These are phyloP conservation scores for Limonomyces culmigenus DNA, from an alignment of 1,284 basidiomycete species.

Conservation along the genomic window DNA sequence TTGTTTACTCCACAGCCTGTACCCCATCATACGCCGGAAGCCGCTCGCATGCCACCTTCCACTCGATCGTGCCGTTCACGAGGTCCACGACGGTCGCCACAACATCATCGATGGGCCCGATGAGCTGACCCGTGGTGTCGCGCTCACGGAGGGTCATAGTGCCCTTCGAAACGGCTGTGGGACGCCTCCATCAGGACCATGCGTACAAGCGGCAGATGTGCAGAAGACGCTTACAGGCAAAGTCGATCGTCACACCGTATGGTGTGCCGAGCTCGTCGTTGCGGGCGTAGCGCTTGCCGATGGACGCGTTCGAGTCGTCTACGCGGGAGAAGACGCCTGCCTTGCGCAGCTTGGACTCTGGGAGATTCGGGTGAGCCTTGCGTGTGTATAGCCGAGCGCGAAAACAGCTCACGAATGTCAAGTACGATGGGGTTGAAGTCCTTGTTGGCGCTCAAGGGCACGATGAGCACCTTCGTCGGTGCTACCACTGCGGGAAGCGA, in stretches of 20 bases:
- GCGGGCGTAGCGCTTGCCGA: conserved; percentile 92
- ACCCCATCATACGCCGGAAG: conserved; percentile 80
- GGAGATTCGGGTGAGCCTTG: neutral
- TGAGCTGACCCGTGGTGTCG: conserved; percentile 86
- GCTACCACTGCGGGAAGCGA: conserved; percentile 85
- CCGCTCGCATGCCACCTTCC: conserved; percentile 60
- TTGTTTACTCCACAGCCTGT: conserved; percentile 60
- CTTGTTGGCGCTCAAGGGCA: conserved; percentile 82
- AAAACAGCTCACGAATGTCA: conserved; percentile 88
- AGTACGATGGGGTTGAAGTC: conserved; percentile 75
- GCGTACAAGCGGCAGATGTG: conserved; percentile 1
- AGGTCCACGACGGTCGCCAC: conserved; percentile 67
- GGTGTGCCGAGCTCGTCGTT: conserved; percentile 99
- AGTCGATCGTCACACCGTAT: conserved; percentile 92
- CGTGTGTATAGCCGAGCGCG: neutral
- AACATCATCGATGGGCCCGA: conserved; percentile 87
- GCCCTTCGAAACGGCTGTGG: conserved; percentile 65
- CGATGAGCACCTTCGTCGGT: conserved; percentile 92
- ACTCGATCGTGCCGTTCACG: conserved; percentile 57
- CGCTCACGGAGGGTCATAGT: conserved; percentile 89
- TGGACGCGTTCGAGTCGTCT: conserved; percentile 89
- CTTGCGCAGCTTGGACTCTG: conserved; percentile 76
- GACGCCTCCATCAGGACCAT: neutral
- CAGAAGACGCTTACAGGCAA: conserved; percentile 64
- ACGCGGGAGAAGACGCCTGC: conserved; percentile 85